A percentile compares a stretch with the other conserved stretches of the same genome.
phyloP scores from a whole-genome alignment of 306 rosid genomes.

The Prosopis cineraria region DNA sequence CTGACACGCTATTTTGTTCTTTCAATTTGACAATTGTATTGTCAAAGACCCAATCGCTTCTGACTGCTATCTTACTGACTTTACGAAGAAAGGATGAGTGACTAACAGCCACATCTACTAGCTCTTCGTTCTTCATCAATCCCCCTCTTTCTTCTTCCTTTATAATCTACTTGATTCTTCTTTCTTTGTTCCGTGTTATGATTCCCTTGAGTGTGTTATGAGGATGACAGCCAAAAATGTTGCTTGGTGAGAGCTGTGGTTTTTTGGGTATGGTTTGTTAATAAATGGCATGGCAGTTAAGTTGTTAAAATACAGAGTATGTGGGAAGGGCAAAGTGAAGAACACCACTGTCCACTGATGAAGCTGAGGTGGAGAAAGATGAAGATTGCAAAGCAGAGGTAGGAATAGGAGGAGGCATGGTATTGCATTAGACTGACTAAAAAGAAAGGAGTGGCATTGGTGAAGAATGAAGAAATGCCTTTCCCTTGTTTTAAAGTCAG shows the following conservation, averaged over 20 bases:
- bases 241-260: neutral
- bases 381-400: too few relatives aligned
- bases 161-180: neutral
- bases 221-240: neutral
- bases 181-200: neutral
- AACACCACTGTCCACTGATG: too few relatives aligned
- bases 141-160: neutral
- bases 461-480: too few relatives aligned
- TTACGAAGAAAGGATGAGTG: neutral
- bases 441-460: too few relatives aligned
- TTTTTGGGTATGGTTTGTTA: neutral
- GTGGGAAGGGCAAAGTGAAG: too few relatives aligned
- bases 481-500: too few relatives aligned
- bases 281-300: too few relatives aligned
- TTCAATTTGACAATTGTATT: neutral
- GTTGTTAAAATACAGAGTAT: too few relatives aligned
- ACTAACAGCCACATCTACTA: neutral
- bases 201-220: neutral
- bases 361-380: too few relatives aligned
- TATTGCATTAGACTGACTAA: too few relatives aligned
- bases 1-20: neutral
- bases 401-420: too few relatives aligned
- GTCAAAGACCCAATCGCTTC: neutral
- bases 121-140: neutral
- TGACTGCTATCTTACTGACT: neutral